Evolutionary conservation across 129 eudicot genomes (phyloP), one percentile per base, ranked within the genome.

Genomic region (Ambrosia trifida): DNA sequence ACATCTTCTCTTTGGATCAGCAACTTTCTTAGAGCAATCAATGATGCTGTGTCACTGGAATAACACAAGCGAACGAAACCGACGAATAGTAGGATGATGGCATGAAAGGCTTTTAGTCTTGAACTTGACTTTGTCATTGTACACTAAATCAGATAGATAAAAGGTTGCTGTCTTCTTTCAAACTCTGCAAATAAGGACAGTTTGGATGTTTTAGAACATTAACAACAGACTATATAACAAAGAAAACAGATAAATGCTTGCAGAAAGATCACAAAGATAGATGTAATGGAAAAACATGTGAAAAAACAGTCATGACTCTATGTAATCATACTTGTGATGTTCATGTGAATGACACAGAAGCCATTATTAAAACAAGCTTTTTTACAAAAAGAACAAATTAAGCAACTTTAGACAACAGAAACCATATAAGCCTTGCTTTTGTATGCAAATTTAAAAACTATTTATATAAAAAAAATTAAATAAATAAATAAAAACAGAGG

Each of bases 11-110:
- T 79, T 49, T 71, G 79, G 20, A 70, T 68, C 36, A 89, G 67
- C 41, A 78, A 75, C 7, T 79, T 74, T 82, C 85, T 78, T 16
- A 92, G 83, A 52, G 79, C 65, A 33, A 78, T 70, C 46, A 92
- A 32, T 24, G 85, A 72, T 17, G 82, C 56, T 17, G 85, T 72
- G 57, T 88, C 87, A 36, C 38, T 50, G 11, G 76, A 58, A 65
- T 77, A 73, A 50, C 76, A 70, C 78, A 68, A 47, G 76, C 53
- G 53, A 16, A 72, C 44, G 58, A 62, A 46, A 69, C 73, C 75
- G 56, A 84, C 35, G 47, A 82, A 68, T 58, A 88, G 16, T 2
- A 82, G 49, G 45, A 77, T 2, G 36, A 78, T 46, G 52, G 75
- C 36, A 32, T 53, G 67, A 47, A 57, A 73, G 18, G 52, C 35